Evolutionary conservation across 2,329 filamentous ascomycete species (phyloP).

Genomic region (Septoria linicola): DNA sequence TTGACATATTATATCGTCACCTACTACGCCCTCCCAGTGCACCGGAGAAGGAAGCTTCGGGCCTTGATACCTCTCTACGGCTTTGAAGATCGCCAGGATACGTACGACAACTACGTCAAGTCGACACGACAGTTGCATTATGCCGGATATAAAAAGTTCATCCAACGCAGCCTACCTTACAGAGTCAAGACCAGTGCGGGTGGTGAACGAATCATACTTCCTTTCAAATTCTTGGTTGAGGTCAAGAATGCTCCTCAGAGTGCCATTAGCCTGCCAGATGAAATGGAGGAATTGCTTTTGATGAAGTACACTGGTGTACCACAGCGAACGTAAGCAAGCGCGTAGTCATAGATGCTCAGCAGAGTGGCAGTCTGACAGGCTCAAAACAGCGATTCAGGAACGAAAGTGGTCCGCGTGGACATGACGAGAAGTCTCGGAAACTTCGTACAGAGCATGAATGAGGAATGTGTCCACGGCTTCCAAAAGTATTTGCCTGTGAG

Average conservation of each 20-base stretch:
- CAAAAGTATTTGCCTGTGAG: slow-evolving; percentile 11
- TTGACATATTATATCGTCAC: neutral
- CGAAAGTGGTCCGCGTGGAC: slow-evolving; percentile 18
- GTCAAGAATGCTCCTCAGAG: slow-evolving; percentile 19
- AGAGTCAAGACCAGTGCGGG: slow-evolving; percentile 16
- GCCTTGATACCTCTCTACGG: slow-evolving; percentile 3
- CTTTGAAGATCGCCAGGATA: slow-evolving; percentile 17
- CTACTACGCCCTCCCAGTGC: neutral
- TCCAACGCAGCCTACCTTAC: slow-evolving; percentile 6
- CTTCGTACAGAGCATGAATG: slow-evolving; percentile 18
- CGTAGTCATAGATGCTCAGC: neutral
- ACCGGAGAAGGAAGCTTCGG: neutral
- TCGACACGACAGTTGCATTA: slow-evolving; percentile 18
- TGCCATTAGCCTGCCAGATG: slow-evolving; percentile 14
- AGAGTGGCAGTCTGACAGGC: neutral
- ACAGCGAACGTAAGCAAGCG: slow-evolving; percentile 9
- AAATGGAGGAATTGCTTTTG: slow-evolving; percentile 19
- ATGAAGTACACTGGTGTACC: slow-evolving; percentile 21
- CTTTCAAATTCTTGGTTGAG: slow-evolving; percentile 12
- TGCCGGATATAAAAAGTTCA: slow-evolving; percentile 16
- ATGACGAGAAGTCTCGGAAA: slow-evolving; percentile 18
- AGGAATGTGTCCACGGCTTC: slow-evolving; percentile 18
- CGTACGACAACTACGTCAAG: slow-evolving; percentile 17
- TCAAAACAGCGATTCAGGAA: slow-evolving; percentile 15
- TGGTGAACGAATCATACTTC: slow-evolving; percentile 19